These are phyloP conservation scores for Corymbia citriodora DNA, from an alignment of 441 rosid species.

Conservation along the genomic window DNA sequence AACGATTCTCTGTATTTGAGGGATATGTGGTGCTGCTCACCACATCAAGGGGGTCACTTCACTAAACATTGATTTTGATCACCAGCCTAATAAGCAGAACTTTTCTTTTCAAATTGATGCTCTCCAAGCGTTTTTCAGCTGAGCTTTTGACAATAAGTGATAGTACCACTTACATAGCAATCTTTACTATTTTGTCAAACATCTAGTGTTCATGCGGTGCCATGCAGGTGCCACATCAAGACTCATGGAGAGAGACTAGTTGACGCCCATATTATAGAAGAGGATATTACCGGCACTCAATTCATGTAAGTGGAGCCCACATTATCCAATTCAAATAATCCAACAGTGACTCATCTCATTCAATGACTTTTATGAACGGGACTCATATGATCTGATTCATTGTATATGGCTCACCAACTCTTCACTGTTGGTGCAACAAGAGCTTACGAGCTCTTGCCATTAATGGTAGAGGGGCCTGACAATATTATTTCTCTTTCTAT, in stretches of 20 bases:
- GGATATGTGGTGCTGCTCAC: not conserved
- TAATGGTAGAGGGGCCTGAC: not conserved
- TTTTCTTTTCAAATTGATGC: not conserved
- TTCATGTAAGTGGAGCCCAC: not conserved
- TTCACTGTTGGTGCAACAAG: not conserved
- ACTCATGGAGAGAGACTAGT: not conserved
- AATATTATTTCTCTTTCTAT: not conserved
- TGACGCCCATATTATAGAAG: not conserved
- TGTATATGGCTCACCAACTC: not conserved
- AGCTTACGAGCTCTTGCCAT: not conserved
- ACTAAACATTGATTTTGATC: not conserved
- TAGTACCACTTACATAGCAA: not conserved
- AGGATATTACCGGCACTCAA: not conserved
- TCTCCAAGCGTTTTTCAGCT: not conserved
- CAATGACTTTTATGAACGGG: not conserved
- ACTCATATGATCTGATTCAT: not conserved
- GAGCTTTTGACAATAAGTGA: not conserved
- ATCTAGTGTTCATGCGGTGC: not conserved
- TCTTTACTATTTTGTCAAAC: not conserved
- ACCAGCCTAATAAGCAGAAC: not conserved
- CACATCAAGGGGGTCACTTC: not conserved
- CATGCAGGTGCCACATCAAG: rapidly evolving
- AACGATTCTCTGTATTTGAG: not conserved
- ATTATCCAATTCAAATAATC: not conserved
- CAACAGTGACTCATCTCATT: not conserved